phyloP scores from a whole-genome alignment of 2,329 filamentous ascomycete genomes.

The Didymella keratinophila region DNA sequence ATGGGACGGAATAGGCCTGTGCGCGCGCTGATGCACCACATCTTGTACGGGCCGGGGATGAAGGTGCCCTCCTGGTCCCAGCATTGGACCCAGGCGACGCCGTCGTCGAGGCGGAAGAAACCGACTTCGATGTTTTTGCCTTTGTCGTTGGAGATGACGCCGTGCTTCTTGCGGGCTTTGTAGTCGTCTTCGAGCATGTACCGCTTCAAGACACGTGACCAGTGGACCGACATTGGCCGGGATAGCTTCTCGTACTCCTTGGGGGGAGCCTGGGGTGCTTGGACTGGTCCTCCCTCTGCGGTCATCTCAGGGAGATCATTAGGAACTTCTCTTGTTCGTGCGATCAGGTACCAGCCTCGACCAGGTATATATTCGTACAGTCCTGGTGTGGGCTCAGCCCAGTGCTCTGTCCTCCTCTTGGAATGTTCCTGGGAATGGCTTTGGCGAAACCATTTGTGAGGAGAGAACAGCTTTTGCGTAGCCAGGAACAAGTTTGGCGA shows the following conservation, averaged over 20 bases:
- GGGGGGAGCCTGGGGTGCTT: slow-evolving; percentile 16
- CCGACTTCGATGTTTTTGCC: slow-evolving; percentile 51
- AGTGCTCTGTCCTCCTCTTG: slow-evolving; percentile 56
- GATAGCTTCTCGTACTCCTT: slow-evolving; percentile 40
- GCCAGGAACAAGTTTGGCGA: slow-evolving; percentile 61
- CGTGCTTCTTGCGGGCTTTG: slow-evolving; percentile 56
- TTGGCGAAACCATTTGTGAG: slow-evolving; percentile 58
- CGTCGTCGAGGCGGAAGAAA: slow-evolving; percentile 61
- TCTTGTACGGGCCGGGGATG: slow-evolving; percentile 59
- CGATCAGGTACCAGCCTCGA: slow-evolving; percentile 60
- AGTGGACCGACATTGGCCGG: slow-evolving; percentile 52
- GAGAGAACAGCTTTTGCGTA: slow-evolving; percentile 58
- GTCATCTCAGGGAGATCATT: slow-evolving; percentile 34
- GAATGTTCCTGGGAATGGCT: slow-evolving; percentile 49
- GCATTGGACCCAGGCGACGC: slow-evolving; percentile 58
- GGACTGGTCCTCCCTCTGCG: slow-evolving; percentile 28
- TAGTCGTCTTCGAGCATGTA: slow-evolving; percentile 59
- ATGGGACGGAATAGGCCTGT: slow-evolving; percentile 51
- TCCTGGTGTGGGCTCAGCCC: slow-evolving; percentile 57
- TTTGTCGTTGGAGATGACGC: slow-evolving; percentile 50
- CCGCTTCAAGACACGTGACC: slow-evolving; percentile 59
- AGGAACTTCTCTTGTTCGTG: slow-evolving; percentile 47
- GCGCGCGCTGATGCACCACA: slow-evolving; percentile 57
- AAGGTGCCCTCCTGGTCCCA: slow-evolving; percentile 61
- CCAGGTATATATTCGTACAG: slow-evolving; percentile 60